phyloP scores from a whole-genome alignment of 1,284 basidiomycete genomes.

The Ustilago trichophora region DNA sequence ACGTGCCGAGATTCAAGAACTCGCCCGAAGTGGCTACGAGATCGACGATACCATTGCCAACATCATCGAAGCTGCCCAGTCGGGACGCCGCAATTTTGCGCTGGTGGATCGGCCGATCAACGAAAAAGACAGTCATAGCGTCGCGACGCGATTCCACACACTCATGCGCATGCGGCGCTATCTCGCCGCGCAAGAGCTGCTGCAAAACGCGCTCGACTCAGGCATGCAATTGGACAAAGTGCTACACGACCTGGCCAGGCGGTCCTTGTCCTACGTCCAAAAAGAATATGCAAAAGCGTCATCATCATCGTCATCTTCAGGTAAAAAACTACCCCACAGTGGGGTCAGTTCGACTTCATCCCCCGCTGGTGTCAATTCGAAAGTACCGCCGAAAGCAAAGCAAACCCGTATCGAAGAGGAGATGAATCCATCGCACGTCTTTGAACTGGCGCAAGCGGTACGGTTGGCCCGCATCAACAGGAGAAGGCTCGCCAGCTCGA shows the following conservation, averaged over 20 bases:
- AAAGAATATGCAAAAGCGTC: slow-evolving; percentile 9
- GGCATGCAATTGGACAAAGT: slow-evolving; percentile 28
- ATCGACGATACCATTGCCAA: slow-evolving; percentile 35
- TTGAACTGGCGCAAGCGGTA: slow-evolving; percentile 11
- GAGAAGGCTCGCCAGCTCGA: slow-evolving; percentile 1
- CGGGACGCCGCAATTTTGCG: slow-evolving; percentile 5
- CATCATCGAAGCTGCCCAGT: slow-evolving; percentile 44
- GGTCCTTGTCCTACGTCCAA: slow-evolving; percentile 14
- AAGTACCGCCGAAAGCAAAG: too few relatives aligned
- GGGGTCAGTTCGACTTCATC: too few relatives aligned
- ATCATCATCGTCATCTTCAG: too few relatives aligned
- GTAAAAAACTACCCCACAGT: too few relatives aligned
- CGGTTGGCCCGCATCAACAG: slow-evolving; percentile 4
- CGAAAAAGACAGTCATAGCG: slow-evolving; percentile 12
- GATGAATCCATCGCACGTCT: slow-evolving; percentile 1
- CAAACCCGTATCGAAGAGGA: too few relatives aligned
- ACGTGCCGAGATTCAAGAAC: slow-evolving; percentile 26
- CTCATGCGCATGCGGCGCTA: slow-evolving; percentile 23
- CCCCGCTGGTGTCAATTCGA: too few relatives aligned
- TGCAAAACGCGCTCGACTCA: slow-evolving; percentile 22
- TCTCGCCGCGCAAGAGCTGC: slow-evolving; percentile 36
- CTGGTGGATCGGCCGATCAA: slow-evolving; percentile 26
- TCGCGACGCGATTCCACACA: slow-evolving; percentile 33
- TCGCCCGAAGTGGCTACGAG: slow-evolving; percentile 19
- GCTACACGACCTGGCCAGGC: slow-evolving; percentile 16